Evolutionary conservation across 1,139 yeast genomes (phyloP).

Genomic region (Tardiomyces digboiensis): DNA sequence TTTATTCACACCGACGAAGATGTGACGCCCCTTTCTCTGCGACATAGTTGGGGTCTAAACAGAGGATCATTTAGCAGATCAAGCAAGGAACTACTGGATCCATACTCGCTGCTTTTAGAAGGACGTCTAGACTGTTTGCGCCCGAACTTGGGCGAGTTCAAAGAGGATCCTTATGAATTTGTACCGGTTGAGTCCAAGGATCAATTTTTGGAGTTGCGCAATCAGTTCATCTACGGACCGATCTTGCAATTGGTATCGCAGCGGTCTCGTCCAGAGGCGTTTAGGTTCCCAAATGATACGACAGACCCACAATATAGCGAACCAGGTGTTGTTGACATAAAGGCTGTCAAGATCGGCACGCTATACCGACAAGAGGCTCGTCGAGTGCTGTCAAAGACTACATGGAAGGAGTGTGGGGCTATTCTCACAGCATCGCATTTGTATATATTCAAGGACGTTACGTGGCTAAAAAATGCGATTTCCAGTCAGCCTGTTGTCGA

Average conservation of each 20-base stretch:
- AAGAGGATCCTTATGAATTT: constrained; percentile 23
- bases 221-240: constrained; percentile 25
- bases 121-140: constrained; percentile 26
- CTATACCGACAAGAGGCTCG: constrained; percentile 29
- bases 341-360: constrained; percentile 31
- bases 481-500: constrained; percentile 1
- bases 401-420: constrained; percentile 35
- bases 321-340: constrained; percentile 32
- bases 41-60: not conserved
- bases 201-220: constrained; percentile 20
- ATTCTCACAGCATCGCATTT: constrained; percentile 32
- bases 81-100: constrained; percentile 28
- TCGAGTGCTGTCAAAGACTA: constrained; percentile 21
- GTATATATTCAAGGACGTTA: constrained; percentile 31
- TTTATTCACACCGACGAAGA: constrained; percentile 36
- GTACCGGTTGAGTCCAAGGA: constrained; percentile 16
- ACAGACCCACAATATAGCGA: constrained; percentile 14
- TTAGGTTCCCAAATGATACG: constrained; percentile 6
- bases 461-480: constrained; percentile 27
- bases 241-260: constrained; percentile 27
- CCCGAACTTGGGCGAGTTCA: constrained; percentile 22
- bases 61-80: constrained; percentile 18
- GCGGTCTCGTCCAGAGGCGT: constrained; percentile 30
- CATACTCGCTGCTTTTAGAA: constrained; percentile 30
- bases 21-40: not conserved